Conservation (phyloP, 2,329 filamentous ascomycete genomes). For the Grosmannia clavigera region DNA sequence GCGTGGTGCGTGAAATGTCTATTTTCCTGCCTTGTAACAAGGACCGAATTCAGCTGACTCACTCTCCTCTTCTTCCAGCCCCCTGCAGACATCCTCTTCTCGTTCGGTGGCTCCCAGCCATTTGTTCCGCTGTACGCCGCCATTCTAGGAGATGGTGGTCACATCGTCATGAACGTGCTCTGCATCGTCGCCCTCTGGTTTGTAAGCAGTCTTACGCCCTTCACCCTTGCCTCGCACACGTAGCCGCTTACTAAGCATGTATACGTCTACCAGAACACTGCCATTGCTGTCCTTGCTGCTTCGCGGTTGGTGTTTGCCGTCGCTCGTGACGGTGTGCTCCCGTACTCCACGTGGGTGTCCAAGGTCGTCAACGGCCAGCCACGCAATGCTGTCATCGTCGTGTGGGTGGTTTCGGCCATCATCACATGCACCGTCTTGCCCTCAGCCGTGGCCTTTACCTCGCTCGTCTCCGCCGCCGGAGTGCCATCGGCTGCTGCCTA, state of each 20-base stretch:
- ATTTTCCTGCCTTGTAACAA: not conserved
- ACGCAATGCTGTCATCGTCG: constrained; percentile 9
- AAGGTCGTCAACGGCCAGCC: constrained; percentile 7
- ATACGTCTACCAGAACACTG: constrained; percentile 3
- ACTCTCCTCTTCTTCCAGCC: not conserved
- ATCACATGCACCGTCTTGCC: constrained; percentile 10
- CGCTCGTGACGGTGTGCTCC: constrained; percentile 9
- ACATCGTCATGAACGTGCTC: constrained; percentile 8
- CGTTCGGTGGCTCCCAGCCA: constrained; percentile 8
- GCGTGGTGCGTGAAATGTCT: not conserved
- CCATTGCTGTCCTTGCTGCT: constrained; percentile 9
- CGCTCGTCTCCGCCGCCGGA: constrained; percentile 6
- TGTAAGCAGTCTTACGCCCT: not conserved
- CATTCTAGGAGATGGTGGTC: constrained; percentile 7
- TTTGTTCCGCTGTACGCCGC: constrained; percentile 9
- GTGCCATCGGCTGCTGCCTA: constrained; percentile 8
- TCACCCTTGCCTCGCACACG: not conserved
- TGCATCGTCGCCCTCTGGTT: constrained; percentile 10
- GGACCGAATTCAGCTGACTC: not conserved
- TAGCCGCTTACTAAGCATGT: too few relatives aligned
- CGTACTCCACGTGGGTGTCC: constrained; percentile 5
- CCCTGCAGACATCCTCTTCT: constrained; percentile 2
- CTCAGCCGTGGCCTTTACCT: constrained; percentile 9
- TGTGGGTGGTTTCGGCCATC: constrained; percentile 7
- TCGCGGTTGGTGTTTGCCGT: constrained; percentile 10